phyloP scores from a whole-genome alignment of 805 yeast genomes.

The Saccharomycopsis oosterbeekiorum region DNA sequence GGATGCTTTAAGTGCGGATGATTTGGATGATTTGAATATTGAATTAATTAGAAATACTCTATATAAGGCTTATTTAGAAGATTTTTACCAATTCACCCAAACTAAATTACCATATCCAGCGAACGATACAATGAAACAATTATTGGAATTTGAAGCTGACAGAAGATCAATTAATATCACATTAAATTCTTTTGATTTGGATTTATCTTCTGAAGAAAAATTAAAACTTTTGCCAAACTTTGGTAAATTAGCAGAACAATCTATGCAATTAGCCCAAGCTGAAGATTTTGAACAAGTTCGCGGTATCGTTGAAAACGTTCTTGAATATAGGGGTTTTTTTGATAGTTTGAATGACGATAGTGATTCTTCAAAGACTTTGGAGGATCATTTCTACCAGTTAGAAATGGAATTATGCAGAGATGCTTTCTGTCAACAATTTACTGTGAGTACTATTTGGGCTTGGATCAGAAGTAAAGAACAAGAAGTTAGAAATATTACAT shows the following conservation, averaged over 20 bases:
- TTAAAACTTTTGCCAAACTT: conserved; percentile 63
- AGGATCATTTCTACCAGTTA: conserved; percentile 85
- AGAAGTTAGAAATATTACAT: conserved; percentile 93
- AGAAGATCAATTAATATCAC: conserved; percentile 88
- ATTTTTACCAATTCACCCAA: conserved; percentile 59
- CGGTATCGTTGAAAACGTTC: conserved; percentile 48
- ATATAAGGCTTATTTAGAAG: conserved; percentile 88
- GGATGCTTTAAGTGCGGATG: conserved; percentile 72
- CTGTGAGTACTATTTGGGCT: conserved; percentile 86
- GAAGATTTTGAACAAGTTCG: conserved; percentile 85
- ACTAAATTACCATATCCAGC: conserved; percentile 64
- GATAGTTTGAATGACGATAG: conserved; percentile 30
- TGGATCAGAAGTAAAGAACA: conserved; percentile 95
- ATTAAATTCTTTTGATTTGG: conserved; percentile 80
- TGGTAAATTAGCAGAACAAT: conserved; percentile 71
- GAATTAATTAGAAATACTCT: conserved; percentile 88
- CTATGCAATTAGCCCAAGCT: conserved; percentile 58
- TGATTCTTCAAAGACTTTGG: conserved; percentile 44
- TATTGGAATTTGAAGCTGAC: conserved; percentile 89
- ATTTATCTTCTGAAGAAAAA: conserved; percentile 65
- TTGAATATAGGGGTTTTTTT: conserved; percentile 55
- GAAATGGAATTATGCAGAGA: conserved; percentile 90
- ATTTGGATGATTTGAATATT: conserved; percentile 89
- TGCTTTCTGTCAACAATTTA: conserved; percentile 94
- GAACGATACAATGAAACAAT: conserved; percentile 63